Evolutionary conservation across 768 basidiomycete genomes (phyloP), one percentile per base, ranked within the genome.

Genomic region (Lentinula edodes): DNA sequence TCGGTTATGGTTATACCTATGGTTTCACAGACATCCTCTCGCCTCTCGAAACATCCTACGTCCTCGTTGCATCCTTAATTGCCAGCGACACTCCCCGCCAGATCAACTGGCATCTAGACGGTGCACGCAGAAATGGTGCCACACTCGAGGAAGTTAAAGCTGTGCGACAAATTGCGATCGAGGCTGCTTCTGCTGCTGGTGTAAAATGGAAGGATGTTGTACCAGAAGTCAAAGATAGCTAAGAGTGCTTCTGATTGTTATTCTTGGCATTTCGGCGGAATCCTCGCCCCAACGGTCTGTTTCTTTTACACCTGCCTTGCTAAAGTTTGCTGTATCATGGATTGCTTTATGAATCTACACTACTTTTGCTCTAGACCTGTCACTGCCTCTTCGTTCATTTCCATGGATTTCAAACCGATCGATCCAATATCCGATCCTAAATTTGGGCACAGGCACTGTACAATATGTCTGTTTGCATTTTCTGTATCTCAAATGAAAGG

Each of bases 61-160:
- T 80, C 13, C 71, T 88, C 64, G 80, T 87, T n/a, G 78, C 86
- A 12, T 80, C 85, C 0, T 77, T 88, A 51, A 82, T 89, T 66
- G 80, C 83, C 3, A 76, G 75, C 60, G 86, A 89, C 67, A 80
- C 84, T 38, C 85, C 87, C 0, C 80, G 75, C 42, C 88, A 89
- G 66, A 82, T 85, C 35, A 72, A 64, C n/a, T 89, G 88, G 87
- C 88, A 89, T 66, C 73, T 89, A 23, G 73, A 76, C 12, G 83
- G 83, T 15, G 85, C 87, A 2, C 73, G 76, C 45, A 74, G 84
- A 57, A 75, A 76, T 48, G 86, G 86, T 3, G 87, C 86, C 10
- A 80, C 76, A 2, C 61, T 74, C 16, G 82, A 81, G 15, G 79
- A 88, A 65, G 77, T 79, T 6, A 72, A 71, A 43, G 85, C 85